A percentile compares a stretch with the other conserved stretches of the same genome.
These are phyloP conservation scores for Boletus rex-veris DNA, from an alignment of 768 basidiomycete genomes.

Conservation along the genomic window DNA sequence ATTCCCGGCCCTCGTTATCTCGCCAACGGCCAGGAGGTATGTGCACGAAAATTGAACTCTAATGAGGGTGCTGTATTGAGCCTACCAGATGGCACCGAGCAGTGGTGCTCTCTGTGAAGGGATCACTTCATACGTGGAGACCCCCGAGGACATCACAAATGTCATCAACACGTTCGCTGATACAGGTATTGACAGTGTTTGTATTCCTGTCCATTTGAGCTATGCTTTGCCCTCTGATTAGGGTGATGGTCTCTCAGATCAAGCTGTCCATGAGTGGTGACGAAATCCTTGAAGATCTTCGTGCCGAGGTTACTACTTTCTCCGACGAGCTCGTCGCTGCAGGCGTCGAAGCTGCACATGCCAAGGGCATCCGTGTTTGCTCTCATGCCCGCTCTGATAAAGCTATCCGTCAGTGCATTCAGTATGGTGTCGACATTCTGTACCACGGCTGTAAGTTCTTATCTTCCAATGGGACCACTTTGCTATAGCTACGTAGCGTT, in stretches of 20 bases:
- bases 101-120: constrained; percentile 30
- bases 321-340: constrained; percentile 32
- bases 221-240: background rate
- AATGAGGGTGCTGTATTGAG: background rate
- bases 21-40: constrained; percentile 35
- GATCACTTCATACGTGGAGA: constrained; percentile 34
- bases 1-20: constrained; percentile 37
- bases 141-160: constrained; percentile 26
- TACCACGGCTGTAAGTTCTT: constrained; percentile 25
- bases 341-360: constrained; percentile 35
- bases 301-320: constrained; percentile 36
- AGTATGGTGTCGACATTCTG: constrained; percentile 35
- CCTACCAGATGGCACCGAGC: constrained; percentile 27
- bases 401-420: constrained; percentile 32
- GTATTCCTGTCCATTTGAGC: background rate
- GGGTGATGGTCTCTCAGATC: constrained; percentile 15
- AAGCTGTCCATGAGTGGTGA: constrained; percentile 38
- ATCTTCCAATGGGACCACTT: background rate
- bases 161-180: constrained; percentile 26
- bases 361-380: constrained; percentile 35
- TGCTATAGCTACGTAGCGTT: constrained; percentile 26
- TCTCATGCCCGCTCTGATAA: constrained; percentile 37
- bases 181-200: constrained; percentile 20
- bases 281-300: constrained; percentile 33
- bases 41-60: background rate